These are phyloP conservation scores for Ramaria sp. DNA, from an alignment of 768 basidiomycete species.

Conservation along the genomic window DNA sequence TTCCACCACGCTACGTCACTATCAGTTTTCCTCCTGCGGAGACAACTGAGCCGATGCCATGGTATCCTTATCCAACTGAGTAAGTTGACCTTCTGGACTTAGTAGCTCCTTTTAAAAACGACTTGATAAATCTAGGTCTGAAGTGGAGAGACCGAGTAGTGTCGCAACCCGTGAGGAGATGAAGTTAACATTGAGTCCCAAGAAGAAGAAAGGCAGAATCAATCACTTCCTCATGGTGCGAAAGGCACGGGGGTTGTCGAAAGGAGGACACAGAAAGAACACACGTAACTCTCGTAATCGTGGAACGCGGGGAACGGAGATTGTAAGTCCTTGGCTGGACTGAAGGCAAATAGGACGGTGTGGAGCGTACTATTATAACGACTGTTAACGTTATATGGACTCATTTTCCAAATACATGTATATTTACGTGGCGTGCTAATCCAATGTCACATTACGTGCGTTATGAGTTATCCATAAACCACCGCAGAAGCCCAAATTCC, in stretches of 20 bases:
- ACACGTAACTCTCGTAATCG: background rate
- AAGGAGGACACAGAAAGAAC: background rate
- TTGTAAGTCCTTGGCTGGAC: background rate
- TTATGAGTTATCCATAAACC: no score
- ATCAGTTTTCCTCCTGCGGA: background rate
- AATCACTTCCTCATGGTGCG: background rate
- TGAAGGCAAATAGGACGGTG: background rate
- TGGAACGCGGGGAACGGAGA: background rate
- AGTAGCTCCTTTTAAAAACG: background rate
- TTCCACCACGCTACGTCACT: slow-evolving; percentile 1
- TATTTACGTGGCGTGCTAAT: no score
- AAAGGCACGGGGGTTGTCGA: background rate
- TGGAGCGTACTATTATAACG: no score
- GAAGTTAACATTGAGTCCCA: background rate
- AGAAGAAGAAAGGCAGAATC: background rate
- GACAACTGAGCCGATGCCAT: background rate
- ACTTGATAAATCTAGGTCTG: background rate
- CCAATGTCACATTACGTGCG: no score
- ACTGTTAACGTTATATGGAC: no score
- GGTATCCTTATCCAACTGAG: slow-evolving; percentile 1
- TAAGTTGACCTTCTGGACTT: background rate
- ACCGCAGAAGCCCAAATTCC: no score
- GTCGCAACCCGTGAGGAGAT: slow-evolving; percentile 4
- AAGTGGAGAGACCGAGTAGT: slow-evolving; percentile 4
- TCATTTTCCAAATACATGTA: no score